Conservation (phyloP, 1,284 basidiomycete genomes). For the Tylopilus sp. region DNA sequence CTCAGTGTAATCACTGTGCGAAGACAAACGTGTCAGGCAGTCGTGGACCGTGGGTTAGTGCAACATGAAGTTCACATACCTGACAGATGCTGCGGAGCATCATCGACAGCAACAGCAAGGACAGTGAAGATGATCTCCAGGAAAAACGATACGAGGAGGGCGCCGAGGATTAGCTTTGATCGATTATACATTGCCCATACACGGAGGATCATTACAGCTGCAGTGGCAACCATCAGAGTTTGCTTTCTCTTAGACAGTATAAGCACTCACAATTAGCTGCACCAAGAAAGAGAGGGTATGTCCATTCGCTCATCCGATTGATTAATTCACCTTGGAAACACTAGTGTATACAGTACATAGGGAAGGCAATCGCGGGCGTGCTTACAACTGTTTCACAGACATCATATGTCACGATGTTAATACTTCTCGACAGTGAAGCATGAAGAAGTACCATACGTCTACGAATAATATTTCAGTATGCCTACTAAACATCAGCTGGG, state of each 20-base stretch:
- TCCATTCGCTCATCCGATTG: not conserved
- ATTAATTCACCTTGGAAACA: not conserved
- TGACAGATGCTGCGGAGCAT: not conserved
- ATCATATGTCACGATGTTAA: too few species aligned
- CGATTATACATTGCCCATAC: too few species aligned
- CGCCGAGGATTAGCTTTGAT: too few species aligned
- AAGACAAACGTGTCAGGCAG: too few species aligned
- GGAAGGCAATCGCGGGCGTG: not conserved
- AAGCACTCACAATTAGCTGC: too few species aligned
- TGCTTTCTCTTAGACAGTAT: not conserved
- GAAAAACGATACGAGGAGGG: not conserved
- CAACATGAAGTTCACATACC: not conserved
- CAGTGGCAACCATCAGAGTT: not conserved
- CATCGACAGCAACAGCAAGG: not conserved
- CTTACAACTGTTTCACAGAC: not conserved
- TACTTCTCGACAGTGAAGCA: not conserved
- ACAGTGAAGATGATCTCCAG: not conserved
- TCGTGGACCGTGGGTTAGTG: too few species aligned
- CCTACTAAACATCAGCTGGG: not conserved
- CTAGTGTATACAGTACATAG: not conserved
- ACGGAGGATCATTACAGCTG: too few species aligned
- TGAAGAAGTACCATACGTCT: not conserved
- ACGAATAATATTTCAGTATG: not conserved
- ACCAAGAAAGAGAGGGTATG: too few species aligned
- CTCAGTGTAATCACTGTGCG: too few species aligned